Evolutionary conservation across 768 basidiomycete genomes (phyloP), one percentile per base, ranked within the genome.

Genomic region (Nevesoporus exiguus): DNA sequence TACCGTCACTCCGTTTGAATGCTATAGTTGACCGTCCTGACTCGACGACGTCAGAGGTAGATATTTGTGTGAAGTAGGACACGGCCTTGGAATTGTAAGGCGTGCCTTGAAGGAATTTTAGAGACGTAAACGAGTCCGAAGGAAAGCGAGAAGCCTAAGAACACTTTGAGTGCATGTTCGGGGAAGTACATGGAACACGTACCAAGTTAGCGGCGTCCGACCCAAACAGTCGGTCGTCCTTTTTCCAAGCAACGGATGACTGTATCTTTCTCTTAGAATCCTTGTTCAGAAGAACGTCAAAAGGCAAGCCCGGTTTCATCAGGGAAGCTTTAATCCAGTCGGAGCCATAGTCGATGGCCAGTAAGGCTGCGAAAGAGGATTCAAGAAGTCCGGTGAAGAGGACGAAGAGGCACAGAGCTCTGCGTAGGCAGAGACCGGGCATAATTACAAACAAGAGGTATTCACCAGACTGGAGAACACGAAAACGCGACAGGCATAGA

Each of bases 251-350:
- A 0, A 98, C 93, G 1, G 86, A 82, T 15, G 89, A 84, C 60
- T 90, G 87, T 29, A 97, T 92, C 74, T 98, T 98, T 55, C 97
- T 79, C 75, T 98, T 98, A 27, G 94, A 97, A 69, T 98, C 96
- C 69, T 91, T 91, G 76, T 98, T 97, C 52, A 98, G 77, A 25
- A 99, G 79, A 29, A 99, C 91, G 73, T 99, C 97, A 63, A 99
- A 96, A 5, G 96, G 94, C 30, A 90, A 73, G 42, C 93, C 94
- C 1, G 94, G 93, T 66, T 93, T 95, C 80, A 98, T 88, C 53
- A 98, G 76, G 5, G 94, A 95, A 27, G 93, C 91, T 73, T 98
- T 99, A 66, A 95, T 98, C 81, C 86, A 95, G 74, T 98, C 97
- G 17, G 91, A 83, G 67, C 97, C 97, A 81, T 97, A 98, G 83